Percentiles rank a stretch among this genome's conserved stretches.
These are phyloP conservation scores for Batkoa obscura DNA, from an alignment of 371 early-diverging fungal species.

Conservation along the genomic window DNA sequence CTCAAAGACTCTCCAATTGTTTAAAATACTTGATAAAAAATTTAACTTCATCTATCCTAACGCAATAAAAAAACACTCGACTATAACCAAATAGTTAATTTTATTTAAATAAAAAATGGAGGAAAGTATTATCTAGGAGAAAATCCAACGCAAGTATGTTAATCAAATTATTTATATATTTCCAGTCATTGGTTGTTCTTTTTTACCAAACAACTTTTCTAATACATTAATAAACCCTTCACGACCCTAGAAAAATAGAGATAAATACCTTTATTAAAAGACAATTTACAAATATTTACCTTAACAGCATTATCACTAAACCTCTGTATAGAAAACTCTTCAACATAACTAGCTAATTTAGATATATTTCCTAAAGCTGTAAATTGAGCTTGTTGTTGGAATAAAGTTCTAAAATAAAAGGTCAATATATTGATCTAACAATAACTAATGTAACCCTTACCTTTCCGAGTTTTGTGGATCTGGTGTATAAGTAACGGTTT, in stretches of 20 bases:
- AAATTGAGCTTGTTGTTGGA: slow-evolving; percentile 63
- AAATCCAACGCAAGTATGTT: too few species aligned
- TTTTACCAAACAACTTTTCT: not conserved
- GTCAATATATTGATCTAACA: slow-evolving; percentile 6
- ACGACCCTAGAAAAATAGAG: not conserved
- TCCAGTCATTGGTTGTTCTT: not conserved
- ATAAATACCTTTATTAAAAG: not conserved
- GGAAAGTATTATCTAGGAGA: too few species aligned
- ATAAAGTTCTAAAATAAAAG: slow-evolving; percentile 28
- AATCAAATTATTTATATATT: too few species aligned
- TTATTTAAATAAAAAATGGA: too few species aligned
- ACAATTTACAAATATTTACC: slow-evolving; percentile 10
- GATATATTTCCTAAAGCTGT: slow-evolving; percentile 55
- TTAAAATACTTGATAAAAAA: too few species aligned
- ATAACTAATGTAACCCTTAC: slow-evolving; percentile 11
- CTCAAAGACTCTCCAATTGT: too few species aligned
- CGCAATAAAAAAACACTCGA: too few species aligned
- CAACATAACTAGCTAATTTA: slow-evolving; percentile 54
- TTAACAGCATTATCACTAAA: slow-evolving; percentile 74
- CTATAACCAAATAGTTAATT: too few species aligned
- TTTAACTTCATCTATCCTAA: too few species aligned
- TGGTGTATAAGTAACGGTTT: slow-evolving; percentile 52
- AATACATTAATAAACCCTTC: slow-evolving; percentile 1
- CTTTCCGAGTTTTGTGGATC: slow-evolving; percentile 20
- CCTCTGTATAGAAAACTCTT: slow-evolving; percentile 67